Conservation (phyloP, 306 rosid species). For the Inga oerstediana region DNA sequence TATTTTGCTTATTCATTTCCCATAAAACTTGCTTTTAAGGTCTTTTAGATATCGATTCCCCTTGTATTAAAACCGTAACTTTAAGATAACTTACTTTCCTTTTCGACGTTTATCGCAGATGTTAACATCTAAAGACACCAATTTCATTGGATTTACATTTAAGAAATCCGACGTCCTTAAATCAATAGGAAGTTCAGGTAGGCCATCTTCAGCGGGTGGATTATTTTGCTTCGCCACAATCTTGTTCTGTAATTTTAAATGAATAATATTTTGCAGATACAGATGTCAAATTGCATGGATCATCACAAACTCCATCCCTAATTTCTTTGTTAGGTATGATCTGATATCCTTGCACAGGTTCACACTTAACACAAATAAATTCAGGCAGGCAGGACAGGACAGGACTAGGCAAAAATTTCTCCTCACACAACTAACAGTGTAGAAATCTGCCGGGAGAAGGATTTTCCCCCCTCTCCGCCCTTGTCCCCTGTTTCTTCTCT, state of each 20-base stretch:
- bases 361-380: conserved; percentile 1
- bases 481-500: neutral
- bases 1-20: conserved; percentile 15
- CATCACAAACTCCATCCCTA: conserved; percentile 70
- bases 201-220: conserved; percentile 28
- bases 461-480: neutral
- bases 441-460: conserved; percentile 8
- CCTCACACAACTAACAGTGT: neutral
- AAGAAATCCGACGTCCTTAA: conserved; percentile 84
- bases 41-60: conserved; percentile 1
- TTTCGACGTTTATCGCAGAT: conserved; percentile 59
- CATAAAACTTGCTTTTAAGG: conserved; percentile 15
- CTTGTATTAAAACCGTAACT: neutral
- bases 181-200: conserved; percentile 87
- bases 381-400: conserved; percentile 15
- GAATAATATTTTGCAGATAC: conserved; percentile 54
- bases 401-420: conserved; percentile 10
- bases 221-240: neutral
- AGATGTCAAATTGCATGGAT: conserved; percentile 61
- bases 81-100: conserved; percentile 3
- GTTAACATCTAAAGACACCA: conserved; percentile 95
- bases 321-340: conserved; percentile 87
- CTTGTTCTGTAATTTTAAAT: neutral
- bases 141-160: conserved; percentile 93
- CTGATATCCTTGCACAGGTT: neutral